phyloP scores from a whole-genome alignment of 1,284 basidiomycete genomes.

The Fistulinella staudtii region DNA sequence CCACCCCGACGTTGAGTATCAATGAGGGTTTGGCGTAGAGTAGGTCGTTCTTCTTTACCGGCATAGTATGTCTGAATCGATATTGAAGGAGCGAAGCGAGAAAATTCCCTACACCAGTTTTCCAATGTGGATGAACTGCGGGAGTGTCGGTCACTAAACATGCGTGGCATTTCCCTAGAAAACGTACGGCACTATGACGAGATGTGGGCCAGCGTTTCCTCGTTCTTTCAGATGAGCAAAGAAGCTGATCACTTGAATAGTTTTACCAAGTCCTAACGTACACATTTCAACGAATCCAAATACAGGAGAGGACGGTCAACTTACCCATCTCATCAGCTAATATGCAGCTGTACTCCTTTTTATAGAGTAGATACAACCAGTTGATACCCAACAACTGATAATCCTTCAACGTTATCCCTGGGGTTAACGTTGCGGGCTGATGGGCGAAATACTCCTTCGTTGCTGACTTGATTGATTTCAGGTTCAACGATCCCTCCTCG shows the following conservation, averaged over 20 bases:
- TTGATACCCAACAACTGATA: conserved; percentile 98
- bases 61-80: conserved; percentile 94
- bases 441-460: conserved; percentile 64
- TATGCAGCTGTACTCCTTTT: conserved; percentile 84
- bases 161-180: conserved; percentile 37
- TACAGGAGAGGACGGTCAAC: conserved; percentile 4
- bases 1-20: conserved; percentile 50
- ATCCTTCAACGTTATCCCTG: conserved; percentile 83
- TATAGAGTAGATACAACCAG: conserved; percentile 91
- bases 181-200: conserved; percentile 91
- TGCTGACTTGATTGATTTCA: conserved; percentile 45
- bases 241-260: conserved; percentile 97
- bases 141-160: conserved; percentile 13
- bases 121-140: conserved; percentile 90
- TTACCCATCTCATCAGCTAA: conserved; percentile 97
- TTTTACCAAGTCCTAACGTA: conserved; percentile 86
- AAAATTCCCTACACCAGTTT: conserved; percentile 98
- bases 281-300: not conserved
- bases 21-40: conserved; percentile 69
- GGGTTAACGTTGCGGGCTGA: conserved; percentile 73
- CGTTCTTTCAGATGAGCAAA: conserved; percentile 84
- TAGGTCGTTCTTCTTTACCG: conserved; percentile 81
- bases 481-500: conserved; percentile 60
- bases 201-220: conserved; percentile 79
- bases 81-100: conserved; percentile 84